Base-by-base conservation (phyloP, 345 rosid genomes). In the Ceriops zippeliana region DNA sequence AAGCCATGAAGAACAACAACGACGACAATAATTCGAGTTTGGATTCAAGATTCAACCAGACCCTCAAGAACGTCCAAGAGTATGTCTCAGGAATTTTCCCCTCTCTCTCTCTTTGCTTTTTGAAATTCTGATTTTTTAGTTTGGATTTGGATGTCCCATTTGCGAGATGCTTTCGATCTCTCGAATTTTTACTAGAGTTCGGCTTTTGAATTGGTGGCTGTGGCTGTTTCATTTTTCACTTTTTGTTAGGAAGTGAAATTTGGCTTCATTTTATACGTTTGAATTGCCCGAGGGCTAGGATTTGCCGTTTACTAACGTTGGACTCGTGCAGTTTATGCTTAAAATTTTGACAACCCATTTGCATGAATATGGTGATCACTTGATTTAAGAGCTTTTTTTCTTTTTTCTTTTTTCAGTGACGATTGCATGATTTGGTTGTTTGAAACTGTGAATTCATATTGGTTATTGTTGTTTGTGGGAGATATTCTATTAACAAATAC, bases 41-140 rank as follows among this genome's bases (percentile, higher is more conserved):
- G 61, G 96, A 89, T 82, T 87, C 99, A 46, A 80, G 96, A 80
- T 87, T 93, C 88, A 89, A 84, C 72, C 99, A 88, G 49, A 89
- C 95, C 42, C 95, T 93, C 71, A 89, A 86, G 64, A 93, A 87
- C 75, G 96, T 93, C 63, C 96, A 89, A 58, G 97, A 92, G 98
- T 91, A 79, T 37, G 63, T 51, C 10, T 5, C 2, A 6, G 22
- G 6, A 1, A n/a, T 52, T 49, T 2, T 4, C 16, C 16, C 47
- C 11, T 61, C 35, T 65, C 54, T 62, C 30, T 62, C 49, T 22
- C 51, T 30, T 27, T 32, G 4, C 49, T 42, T 42, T 42, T 61
- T 56, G 46, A 62, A 65, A 24, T 61, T 37, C 32, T 63, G 28
- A 31, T 5, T 9, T 63, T 68, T 71, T 59, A 11, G 19, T 31